Percentiles rank a stretch among this genome's conserved stretches.
Conservation (phyloP, 2,329 filamentous ascomycete species). For the Fusarium nurragi region DNA sequence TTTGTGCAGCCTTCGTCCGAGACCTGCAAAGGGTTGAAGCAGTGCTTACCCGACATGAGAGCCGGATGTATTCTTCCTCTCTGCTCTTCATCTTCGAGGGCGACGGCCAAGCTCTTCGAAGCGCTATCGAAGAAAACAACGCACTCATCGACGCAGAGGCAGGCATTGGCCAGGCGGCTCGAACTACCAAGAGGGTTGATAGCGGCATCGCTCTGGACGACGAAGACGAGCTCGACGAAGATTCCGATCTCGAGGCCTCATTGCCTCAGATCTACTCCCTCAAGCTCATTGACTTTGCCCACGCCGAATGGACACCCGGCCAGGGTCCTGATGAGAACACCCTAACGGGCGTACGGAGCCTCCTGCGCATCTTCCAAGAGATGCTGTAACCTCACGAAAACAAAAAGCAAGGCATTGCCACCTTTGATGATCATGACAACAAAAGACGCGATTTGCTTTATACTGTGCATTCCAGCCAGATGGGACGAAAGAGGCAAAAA, state of each 20-base stretch:
- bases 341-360: conserved; percentile 76
- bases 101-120: conserved; percentile 63
- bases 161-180: conserved; percentile 46
- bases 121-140: conserved; percentile 65
- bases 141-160: conserved; percentile 62
- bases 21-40: conserved; percentile 64
- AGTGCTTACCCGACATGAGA: conserved; percentile 65
- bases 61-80: conserved; percentile 71
- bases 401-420: conserved; percentile 15
- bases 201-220: conserved; percentile 64
- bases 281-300: conserved; percentile 96
- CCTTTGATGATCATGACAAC: conserved; percentile 37
- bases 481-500: conserved; percentile 12
- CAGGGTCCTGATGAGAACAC: conserved; percentile 87
- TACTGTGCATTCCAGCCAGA: neutral
- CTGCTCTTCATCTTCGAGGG: conserved; percentile 73
- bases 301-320: conserved; percentile 84
- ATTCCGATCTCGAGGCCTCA: conserved; percentile 57
- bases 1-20: conserved; percentile 63
- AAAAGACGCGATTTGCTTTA: conserved; percentile 12
- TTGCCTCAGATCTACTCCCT: conserved; percentile 77
- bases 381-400: conserved; percentile 54
- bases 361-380: conserved; percentile 76
- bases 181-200: conserved; percentile 60
- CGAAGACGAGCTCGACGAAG: conserved; percentile 57